These are phyloP conservation scores for Trifolium repens DNA, from an alignment of 306 rosid species.

Conservation along the genomic window DNA sequence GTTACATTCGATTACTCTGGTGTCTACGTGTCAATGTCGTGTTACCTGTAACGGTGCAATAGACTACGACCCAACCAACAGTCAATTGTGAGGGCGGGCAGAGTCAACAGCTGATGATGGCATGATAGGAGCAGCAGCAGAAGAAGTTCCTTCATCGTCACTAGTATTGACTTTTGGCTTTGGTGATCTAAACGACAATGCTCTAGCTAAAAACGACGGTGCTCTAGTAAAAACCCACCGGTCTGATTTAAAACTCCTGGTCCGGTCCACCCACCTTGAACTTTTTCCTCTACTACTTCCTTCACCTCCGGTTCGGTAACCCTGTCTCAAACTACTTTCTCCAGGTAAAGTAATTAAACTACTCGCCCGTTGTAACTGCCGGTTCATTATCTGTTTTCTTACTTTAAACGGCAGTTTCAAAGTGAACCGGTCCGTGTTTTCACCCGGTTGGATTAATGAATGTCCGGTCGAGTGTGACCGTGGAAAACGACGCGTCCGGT, in stretches of 20 bases:
- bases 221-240: slow-evolving; percentile 69
- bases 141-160: slow-evolving; percentile 46
- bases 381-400: slow-evolving; percentile 66
- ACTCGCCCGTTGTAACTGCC: slow-evolving; percentile 60
- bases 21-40: too few relatives aligned
- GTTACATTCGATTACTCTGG: too few relatives aligned
- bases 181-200: slow-evolving; percentile 59
- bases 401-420: slow-evolving; percentile 71
- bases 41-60: too few relatives aligned
- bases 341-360: slow-evolving; percentile 65
- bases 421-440: slow-evolving; percentile 83
- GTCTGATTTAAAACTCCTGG: slow-evolving; percentile 56
- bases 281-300: slow-evolving; percentile 60
- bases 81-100: slow-evolving; percentile 30
- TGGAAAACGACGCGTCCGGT: slow-evolving; percentile 56
- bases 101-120: slow-evolving; percentile 44
- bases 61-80: neutral
- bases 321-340: slow-evolving; percentile 65
- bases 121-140: slow-evolving; percentile 40
- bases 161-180: slow-evolving; percentile 45
- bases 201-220: slow-evolving; percentile 66
- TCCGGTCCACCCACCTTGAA: slow-evolving; percentile 56
- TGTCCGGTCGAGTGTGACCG: slow-evolving; percentile 96
- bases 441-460: slow-evolving; percentile 70
- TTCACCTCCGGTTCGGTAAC: slow-evolving; percentile 60